Base-by-base conservation (phyloP, 352 stramenopile species). In the Phytophthora pisi region DNA sequence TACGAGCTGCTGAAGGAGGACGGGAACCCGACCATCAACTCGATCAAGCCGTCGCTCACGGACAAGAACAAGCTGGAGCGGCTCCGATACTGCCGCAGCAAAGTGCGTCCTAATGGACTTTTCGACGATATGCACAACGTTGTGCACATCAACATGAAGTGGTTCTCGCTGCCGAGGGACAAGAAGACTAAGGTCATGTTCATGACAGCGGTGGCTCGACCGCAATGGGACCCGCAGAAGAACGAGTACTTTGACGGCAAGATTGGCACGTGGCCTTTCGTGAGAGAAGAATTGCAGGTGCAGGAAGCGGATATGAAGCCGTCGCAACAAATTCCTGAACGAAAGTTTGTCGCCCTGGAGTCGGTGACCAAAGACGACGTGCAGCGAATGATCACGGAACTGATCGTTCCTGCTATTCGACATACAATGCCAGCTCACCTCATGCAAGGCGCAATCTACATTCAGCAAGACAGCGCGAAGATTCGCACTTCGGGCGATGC, bases 121-220 rank as follows among this genome's bases (percentile, higher is more conserved):
- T 82, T 82, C 50, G 63, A 79, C 23, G 69, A 83, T 42, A 80
- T 83, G 75, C 54, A 75, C 46, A 80, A 81, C 24, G 66, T 81
- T 8, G 72, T 81, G 49, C 75, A 83, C 55, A 64, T 83, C 28
- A 80, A 83, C 45, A 63, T 81, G 54, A 86, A 86, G 55, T 82
- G 77, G 77, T 76, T 81, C 60, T 51, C 73, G 18, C 51, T 81
- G 1, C 67, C 74, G 9, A 52, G 66, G 15, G 69, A 81, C 42
- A 77, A 73, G 38, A 77, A 74, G 61, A 72, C 60, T 10, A 76
- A 74, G 42, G 66, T 83, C 20, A 86, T 86, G 78, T 81, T 76
- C 51, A 73, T 86, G 47, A 64, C 59, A 4, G 78, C 78, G 2
- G 72, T 86, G 38, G 72, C 78, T 6, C 51, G 74, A 11, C 77